Base-by-base conservation (phyloP, 176 grass and related monocot species). In the Ensete glaucum region DNA sequence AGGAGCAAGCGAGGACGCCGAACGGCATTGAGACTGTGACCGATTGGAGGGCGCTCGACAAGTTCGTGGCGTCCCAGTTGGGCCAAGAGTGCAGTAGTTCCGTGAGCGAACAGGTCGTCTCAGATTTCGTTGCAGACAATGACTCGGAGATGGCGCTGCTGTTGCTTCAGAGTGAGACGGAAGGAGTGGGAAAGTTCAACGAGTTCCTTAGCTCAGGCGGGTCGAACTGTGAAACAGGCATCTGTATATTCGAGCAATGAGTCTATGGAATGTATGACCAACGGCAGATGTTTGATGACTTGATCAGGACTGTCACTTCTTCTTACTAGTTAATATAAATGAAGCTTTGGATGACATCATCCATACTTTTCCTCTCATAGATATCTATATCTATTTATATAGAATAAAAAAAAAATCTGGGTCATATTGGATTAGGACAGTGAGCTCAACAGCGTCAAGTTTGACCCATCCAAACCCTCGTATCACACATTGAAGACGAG, bases 41-140 rank as follows among this genome's bases (percentile, higher is more conserved):
- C 0, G 85, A 87, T 65, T 87, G 85, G 85, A 69, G 85, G 53
- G 80, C 85, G 17, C 85, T 87, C 2, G 85, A 87, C 55, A 87
- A 76, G 70, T 87, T 87, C 17, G 85, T 87, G 15, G 85, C 85
- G 1, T 76, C 85, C 8, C 85, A 87, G 54, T 71, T 87, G 80
- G 83, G 85, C 50, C 80, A 81, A 8, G 72, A 87, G 62, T 76
- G 80, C 11, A 70, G 50, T 8, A 72, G 54, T 13, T 83, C 80
- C 54, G n/a, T 63, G 11, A 48, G 54, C 1, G 50, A 80, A 29
- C 85, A 79, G 55, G 64, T 76, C 1, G 76, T 62, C 51, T 69
- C 75, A 1, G 70, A 43, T 60, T 74, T 67, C 8, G 34, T 53
- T 13, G 8, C 54, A 8, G 64, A 73, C 29, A 63, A 64, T 22